Evolutionary conservation across 2,329 filamentous ascomycete genomes (phyloP), one percentile per base, ranked within the genome.

Genomic region (Venturia pyrina): DNA sequence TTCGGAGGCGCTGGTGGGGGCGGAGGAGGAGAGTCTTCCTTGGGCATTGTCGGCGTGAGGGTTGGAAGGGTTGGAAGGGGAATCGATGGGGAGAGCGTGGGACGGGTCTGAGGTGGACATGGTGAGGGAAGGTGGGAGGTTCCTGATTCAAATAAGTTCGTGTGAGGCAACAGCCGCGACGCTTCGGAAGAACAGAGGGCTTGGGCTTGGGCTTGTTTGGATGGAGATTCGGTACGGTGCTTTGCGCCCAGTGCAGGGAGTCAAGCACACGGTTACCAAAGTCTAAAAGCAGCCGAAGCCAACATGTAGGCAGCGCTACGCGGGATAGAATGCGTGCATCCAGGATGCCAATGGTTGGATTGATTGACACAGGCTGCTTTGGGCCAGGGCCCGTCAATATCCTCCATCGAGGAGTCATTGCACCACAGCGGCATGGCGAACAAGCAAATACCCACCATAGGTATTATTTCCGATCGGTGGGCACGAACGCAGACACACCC

Each of bases 1-100:
- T 85, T 86, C 81, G 77, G 77, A 66, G 77, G 77, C 66, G 76
- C 78, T 66, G 80, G 80, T 68, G 80, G 80, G 63, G 80, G 74
- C 67, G 80, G 79, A 56, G 80, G 80, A 67, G 80, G 80, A 63
- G 75, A 77, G 72, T 77, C 78, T 70, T 81, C 79, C 73, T 77
- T 80, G 72, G 78, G 76, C 75, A 77, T 79, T 70, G 28, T 70
- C 65, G 21, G 68, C 64, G 21, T 73, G 75, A 13, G 74, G 73
- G 63, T 75, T 73, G 46, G 73, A 73, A 64, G 73, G 72, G 56
- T 64, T 66, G 34, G 67, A 59, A 19, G 73, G 72, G 48, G 73
- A 71, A 67, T 75, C 72, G 24, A 71, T 72, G 28, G 73, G 69
- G 21, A 73, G 75, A 37, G 60, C 37, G 15, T 43, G 46, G 46